A percentile compares a stretch with the other conserved stretches of the same genome.
Evolutionary conservation across 1,284 basidiomycete species (phyloP).

Genomic region (Coriolopsis trogii): DNA sequence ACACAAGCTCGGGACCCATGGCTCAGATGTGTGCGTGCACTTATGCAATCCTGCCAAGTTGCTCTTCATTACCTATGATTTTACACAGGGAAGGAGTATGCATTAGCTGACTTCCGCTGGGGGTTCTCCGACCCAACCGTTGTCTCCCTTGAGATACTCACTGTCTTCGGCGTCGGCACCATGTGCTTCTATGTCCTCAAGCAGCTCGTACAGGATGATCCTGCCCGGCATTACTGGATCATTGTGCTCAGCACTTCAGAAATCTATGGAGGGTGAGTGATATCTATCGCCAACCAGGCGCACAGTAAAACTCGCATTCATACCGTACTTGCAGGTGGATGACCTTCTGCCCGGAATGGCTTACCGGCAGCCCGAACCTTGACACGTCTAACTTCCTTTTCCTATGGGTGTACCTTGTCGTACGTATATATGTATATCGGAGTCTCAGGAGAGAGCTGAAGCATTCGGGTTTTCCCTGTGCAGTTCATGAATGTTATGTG

Average conservation of each 20-base stretch:
- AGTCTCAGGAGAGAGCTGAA: not conserved
- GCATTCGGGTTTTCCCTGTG: not conserved
- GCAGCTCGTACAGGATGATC: conserved; percentile 64
- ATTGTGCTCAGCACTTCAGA: conserved; percentile 75
- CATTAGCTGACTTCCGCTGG: conserved; percentile 81
- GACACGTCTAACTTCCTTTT: conserved; percentile 65
- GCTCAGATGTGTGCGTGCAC: conserved; percentile 69
- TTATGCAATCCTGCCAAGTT: not conserved
- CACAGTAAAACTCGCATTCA: not conserved
- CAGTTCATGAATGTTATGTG: conserved; percentile 82
- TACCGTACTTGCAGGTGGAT: conserved; percentile 59
- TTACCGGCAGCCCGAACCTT: conserved; percentile 72
- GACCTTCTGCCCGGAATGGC: conserved; percentile 87
- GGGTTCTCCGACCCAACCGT: conserved; percentile 75
- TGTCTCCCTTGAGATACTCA: conserved; percentile 81
- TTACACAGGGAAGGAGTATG: conserved; percentile 61
- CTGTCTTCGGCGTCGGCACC: conserved; percentile 76
- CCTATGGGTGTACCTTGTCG: conserved; percentile 50
- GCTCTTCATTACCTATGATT: not conserved
- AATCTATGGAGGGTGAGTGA: conserved; percentile 68
- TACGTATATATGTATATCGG: conserved; percentile 27
- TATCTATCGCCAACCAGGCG: too few relatives aligned
- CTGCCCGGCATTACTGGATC: conserved; percentile 79
- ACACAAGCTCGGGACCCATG: conserved; percentile 66
- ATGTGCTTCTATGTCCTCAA: conserved; percentile 71